These are phyloP conservation scores for Myriosclerotinia scirpicola DNA, from an alignment of 2,329 filamentous ascomycete genomes.

Conservation along the genomic window DNA sequence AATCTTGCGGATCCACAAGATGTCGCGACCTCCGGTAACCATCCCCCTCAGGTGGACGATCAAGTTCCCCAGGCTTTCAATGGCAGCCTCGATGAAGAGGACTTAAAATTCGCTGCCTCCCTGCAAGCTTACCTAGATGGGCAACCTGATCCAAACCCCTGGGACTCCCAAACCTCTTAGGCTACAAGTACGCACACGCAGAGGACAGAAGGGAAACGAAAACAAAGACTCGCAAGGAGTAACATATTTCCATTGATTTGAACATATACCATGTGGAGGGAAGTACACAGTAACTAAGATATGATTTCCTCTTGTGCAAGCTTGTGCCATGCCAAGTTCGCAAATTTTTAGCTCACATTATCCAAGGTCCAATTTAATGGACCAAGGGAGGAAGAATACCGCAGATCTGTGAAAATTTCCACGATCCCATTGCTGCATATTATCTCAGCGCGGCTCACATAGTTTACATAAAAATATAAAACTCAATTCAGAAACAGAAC, in stretches of 20 bases:
- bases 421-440: background rate
- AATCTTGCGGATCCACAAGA: background rate
- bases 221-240: background rate
- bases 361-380: background rate
- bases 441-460: background rate
- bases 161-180: background rate
- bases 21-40: accelerated
- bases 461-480: background rate
- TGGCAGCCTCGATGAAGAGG: background rate
- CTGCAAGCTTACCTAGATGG: background rate
- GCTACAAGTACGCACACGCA: background rate
- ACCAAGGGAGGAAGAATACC: background rate
- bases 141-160: too few species aligned
- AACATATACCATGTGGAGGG: background rate
- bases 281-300: background rate
- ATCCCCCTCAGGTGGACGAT: background rate
- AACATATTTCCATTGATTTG: background rate
- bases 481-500: background rate
- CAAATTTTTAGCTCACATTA: background rate
- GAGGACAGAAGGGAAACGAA: background rate
- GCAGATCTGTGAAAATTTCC: background rate
- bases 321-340: background rate
- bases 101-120: background rate
- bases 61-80: background rate
- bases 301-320: background rate